Percentiles rank a stretch among this genome's conserved stretches.
phyloP scores from a whole-genome alignment of 2,329 filamentous ascomycete species.

The Ophiognomonia clavigignenti-juglandacearum region DNA sequence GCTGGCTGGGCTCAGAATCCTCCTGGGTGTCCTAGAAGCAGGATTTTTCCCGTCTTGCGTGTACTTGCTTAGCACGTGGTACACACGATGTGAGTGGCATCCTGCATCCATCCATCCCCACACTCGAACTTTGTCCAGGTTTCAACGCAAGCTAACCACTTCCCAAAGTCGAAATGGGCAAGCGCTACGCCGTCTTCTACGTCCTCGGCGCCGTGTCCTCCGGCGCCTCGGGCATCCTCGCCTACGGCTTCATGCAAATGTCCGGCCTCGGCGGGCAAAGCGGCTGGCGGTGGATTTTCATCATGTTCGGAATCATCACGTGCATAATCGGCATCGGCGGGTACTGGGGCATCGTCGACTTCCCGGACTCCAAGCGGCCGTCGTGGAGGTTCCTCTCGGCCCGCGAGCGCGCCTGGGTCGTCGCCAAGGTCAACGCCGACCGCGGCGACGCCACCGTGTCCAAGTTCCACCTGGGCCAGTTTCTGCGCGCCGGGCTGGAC shows the following conservation, averaged over 20 bases:
- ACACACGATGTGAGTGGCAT: slow-evolving; percentile 52
- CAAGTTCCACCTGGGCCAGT: slow-evolving; percentile 42
- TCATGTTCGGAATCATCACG: slow-evolving; percentile 50
- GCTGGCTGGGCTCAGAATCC: slow-evolving; percentile 49
- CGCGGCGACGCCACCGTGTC: slow-evolving; percentile 53
- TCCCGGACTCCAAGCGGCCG: slow-evolving; percentile 51
- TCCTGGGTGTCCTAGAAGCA: slow-evolving; percentile 63
- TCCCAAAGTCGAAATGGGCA: slow-evolving; percentile 57
- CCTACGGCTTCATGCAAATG: slow-evolving; percentile 65
- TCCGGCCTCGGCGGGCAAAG: slow-evolving; percentile 46
- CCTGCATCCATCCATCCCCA: background rate
- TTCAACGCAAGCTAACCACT: background rate
- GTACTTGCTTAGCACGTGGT: slow-evolving; percentile 71
- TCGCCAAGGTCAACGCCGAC: slow-evolving; percentile 50
- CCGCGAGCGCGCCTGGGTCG: slow-evolving; percentile 48
- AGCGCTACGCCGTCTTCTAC: slow-evolving; percentile 65
- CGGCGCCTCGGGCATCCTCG: slow-evolving; percentile 63
- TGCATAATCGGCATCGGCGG: slow-evolving; percentile 42
- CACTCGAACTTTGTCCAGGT: background rate
- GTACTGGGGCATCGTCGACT: slow-evolving; percentile 59
- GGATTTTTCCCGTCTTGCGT: slow-evolving; percentile 68
- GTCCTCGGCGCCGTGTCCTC: slow-evolving; percentile 62
- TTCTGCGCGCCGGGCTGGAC: slow-evolving; percentile 43
- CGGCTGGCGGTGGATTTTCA: slow-evolving; percentile 67
- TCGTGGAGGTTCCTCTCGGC: slow-evolving; percentile 49